Conservation (phyloP, 2,329 filamentous ascomycete species). For the Penicillium freii region DNA sequence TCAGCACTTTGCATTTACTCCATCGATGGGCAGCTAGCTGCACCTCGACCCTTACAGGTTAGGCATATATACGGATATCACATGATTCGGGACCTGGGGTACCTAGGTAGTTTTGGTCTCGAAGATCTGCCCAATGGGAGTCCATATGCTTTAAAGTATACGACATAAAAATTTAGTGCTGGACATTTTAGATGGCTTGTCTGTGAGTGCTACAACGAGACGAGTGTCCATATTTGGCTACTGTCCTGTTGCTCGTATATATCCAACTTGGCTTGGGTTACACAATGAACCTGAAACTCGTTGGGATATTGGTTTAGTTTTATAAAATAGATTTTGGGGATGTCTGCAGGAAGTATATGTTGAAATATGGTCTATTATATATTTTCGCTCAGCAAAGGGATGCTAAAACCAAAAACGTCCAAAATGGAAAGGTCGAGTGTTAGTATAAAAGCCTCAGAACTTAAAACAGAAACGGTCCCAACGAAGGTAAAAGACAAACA, state of each 20-base stretch:
- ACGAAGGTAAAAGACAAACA: background rate
- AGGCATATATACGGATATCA: constrained; percentile 7
- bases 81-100: background rate
- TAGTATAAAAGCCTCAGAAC: too few species aligned
- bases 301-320: background rate
- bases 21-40: background rate
- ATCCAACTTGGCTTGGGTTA: background rate
- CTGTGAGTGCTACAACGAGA: background rate
- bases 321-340: background rate
- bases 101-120: background rate
- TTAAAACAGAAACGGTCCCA: too few species aligned
- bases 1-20: background rate
- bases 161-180: background rate
- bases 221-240: background rate
- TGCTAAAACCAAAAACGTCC: background rate
- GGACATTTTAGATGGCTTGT: background rate
- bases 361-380: background rate
- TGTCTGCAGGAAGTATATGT: background rate
- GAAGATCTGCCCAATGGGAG: background rate
- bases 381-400: background rate
- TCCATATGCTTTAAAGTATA: background rate
- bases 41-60: constrained; percentile 21
- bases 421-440: background rate
- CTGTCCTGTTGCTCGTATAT: too few species aligned
- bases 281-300: background rate